Conservation (phyloP, 2,329 filamentous ascomycete genomes). For the Trichoderma citrinoviride region DNA sequence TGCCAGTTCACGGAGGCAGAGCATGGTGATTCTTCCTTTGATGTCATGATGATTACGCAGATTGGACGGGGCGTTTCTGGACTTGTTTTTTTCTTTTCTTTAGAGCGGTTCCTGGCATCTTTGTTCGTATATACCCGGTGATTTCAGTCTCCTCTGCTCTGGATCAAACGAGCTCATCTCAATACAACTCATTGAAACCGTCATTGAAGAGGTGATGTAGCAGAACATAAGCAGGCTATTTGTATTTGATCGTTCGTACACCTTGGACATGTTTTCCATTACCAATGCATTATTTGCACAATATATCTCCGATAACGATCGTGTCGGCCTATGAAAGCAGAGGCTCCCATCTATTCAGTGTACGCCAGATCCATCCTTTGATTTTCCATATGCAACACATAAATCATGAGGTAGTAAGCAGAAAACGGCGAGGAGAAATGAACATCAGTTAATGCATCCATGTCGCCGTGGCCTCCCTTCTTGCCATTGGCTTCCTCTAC, state of each 20-base stretch:
- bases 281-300: too few species aligned
- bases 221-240: too few species aligned
- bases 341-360: slow-evolving; percentile 2
- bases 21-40: background rate
- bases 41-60: too few species aligned
- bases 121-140: background rate
- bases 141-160: background rate
- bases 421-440: background rate
- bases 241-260: too few species aligned
- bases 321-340: background rate
- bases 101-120: too few species aligned
- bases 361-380: slow-evolving; percentile 6
- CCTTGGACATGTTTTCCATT: too few species aligned
- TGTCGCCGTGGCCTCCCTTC: background rate
- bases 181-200: background rate
- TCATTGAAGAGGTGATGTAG: background rate
- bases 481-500: background rate
- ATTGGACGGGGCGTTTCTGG: background rate
- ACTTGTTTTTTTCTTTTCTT: background rate
- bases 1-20: slow-evolving; percentile 2
- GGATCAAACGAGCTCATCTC: background rate
- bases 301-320: background rate
- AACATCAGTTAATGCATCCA: background rate
- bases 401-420: background rate
- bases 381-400: background rate